These are phyloP conservation scores for Suillus bovinus DNA, from an alignment of 768 basidiomycete species.

Conservation along the genomic window DNA sequence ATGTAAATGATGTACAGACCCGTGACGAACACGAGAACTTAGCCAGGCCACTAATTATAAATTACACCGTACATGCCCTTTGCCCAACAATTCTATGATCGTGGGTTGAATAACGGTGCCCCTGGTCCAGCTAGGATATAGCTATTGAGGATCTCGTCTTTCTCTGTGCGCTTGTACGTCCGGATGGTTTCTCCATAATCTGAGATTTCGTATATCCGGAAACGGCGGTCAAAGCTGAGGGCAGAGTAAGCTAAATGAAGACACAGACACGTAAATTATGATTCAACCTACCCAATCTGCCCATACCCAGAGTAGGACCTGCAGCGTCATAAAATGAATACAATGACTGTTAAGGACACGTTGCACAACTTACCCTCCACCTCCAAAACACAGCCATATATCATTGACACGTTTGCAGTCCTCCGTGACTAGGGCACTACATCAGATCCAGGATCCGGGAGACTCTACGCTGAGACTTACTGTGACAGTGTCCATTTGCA, in stretches of 20 bases:
- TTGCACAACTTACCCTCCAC: constrained; percentile 63
- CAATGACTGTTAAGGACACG: neutral
- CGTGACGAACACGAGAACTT: constrained; percentile 1
- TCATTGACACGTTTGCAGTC: constrained; percentile 84
- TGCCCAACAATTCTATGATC: constrained; percentile 5
- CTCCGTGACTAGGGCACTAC: constrained; percentile 63
- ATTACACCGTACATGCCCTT: neutral
- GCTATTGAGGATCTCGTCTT: constrained; percentile 65
- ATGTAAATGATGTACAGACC: neutral
- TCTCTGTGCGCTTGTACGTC: constrained; percentile 83
- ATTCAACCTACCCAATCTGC: constrained; percentile 59
- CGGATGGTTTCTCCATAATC: constrained; percentile 90
- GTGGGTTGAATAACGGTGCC: constrained; percentile 37
- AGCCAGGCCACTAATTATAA: constrained; percentile 3
- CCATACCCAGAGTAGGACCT: constrained; percentile 86
- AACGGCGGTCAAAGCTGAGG: constrained; percentile 82
- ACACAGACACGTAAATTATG: neutral
- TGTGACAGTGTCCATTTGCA: constrained; percentile 88
- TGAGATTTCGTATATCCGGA: constrained; percentile 85
- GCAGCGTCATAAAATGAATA: constrained; percentile 3
- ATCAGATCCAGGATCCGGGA: constrained; percentile 14
- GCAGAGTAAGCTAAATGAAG: constrained; percentile 13
- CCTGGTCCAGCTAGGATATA: constrained; percentile 57
- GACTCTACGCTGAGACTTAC: constrained; percentile 39
- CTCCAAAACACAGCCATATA: constrained; percentile 91